Evolutionary conservation across 129 eudicot species (phyloP), one percentile per base, ranked within the genome.

Genomic region (Chrysanthemum lavandulifolium): DNA sequence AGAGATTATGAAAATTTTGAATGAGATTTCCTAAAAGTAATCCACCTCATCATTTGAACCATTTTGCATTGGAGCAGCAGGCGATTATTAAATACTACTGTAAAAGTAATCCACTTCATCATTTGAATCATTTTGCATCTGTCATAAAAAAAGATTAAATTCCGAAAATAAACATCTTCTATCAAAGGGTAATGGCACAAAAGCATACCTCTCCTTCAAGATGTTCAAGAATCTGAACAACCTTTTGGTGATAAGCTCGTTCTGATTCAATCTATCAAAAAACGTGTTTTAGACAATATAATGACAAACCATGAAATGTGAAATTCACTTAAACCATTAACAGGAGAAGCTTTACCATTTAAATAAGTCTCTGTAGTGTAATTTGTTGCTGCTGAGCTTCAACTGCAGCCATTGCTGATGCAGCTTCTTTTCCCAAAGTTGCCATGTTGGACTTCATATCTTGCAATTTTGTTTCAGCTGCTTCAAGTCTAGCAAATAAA

Each of bases 391-490:
- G 97, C 75, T 89, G 97, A 78, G 84, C 86, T 79, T 93, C 98
- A 56, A 93, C 97, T 67, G 96, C 96, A 82, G 91, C 85, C 98
- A 89, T 93, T 54, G 96, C 92, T 71, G 97, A 87, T 27, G 96
- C 82, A 68, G 97, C 97, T 83, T 93, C 98, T 71, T 87, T 93
- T 52, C 97, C 92, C 80, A 84, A 73, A 33, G 69, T 80, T 71
- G 74, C 79, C 97, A 93, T 86, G 85, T 87, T 93, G 15, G 96
- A 85, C 70, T 89, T 93, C 64, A 93, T 76, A 66, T 93, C 96
- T 53, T 87, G 87, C 74, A 93, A 82, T 79, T 87, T 89, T 59
- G 86, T 54, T 61, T 93, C 96, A 1, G 97, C 88, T 19, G 21
- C 92, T 79, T 89, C 96, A 53, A 93, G 84, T 82, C 86, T 93